Percentiles rank a stretch among this genome's conserved stretches.
phyloP scores from a whole-genome alignment of 2,329 filamentous ascomycete species.

The Diaporthe amygdali region DNA sequence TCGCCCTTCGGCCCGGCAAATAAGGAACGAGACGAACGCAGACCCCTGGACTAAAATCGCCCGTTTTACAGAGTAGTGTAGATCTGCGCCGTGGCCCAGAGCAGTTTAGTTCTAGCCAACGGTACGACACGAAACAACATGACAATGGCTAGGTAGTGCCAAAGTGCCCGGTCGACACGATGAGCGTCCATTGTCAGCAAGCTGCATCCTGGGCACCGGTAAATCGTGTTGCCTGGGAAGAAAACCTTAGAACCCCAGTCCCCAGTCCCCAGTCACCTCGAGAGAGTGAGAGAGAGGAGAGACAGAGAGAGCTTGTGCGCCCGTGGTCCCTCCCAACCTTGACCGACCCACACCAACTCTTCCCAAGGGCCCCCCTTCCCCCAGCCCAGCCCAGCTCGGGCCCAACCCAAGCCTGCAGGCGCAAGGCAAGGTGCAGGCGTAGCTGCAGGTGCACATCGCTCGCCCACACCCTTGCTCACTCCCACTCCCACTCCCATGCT shows the following conservation, averaged over 20 bases:
- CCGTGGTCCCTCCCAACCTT: background rate
- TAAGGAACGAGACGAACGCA: background rate
- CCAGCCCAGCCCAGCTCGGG: background rate
- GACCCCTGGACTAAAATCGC: background rate
- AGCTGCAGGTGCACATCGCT: constrained; percentile 1
- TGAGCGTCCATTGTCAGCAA: background rate
- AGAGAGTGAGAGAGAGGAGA: no score
- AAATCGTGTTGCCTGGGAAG: background rate
- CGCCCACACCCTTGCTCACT: background rate
- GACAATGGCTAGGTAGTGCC: no score
- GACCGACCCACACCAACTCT: background rate
- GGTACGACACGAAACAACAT: no score
- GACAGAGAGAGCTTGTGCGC: background rate
- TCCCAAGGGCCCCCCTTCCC: background rate
- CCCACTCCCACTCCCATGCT: background rate
- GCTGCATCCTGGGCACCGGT: background rate
- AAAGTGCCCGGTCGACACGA: no score
- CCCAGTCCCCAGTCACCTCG: no score
- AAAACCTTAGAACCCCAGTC: background rate
- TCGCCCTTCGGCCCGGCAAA: background rate
- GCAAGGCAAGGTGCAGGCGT: background rate
- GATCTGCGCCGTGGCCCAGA: no score
- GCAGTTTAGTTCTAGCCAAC: no score
- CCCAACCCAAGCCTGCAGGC: constrained; percentile 8
- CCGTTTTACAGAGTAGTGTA: background rate